Evolutionary conservation across 2,329 filamentous ascomycete species (phyloP).

Genomic region (Trichoderma sp.): DNA sequence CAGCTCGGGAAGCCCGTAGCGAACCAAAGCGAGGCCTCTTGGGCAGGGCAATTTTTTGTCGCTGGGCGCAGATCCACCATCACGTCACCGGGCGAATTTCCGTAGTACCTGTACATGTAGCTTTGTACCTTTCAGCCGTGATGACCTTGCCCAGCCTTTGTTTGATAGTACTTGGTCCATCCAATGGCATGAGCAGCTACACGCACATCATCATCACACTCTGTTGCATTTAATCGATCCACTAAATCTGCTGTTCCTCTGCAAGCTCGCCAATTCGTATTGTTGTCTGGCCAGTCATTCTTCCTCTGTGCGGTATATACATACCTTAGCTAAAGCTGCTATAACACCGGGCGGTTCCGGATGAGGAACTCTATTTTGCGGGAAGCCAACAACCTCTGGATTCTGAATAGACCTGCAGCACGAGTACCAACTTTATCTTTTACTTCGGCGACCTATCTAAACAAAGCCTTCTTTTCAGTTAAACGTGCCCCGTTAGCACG

Average conservation of each 20-base stretch:
- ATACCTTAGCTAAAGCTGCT: neutral
- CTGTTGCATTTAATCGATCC: neutral
- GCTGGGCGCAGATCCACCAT: neutral
- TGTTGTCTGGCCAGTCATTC: neutral
- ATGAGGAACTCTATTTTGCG: neutral
- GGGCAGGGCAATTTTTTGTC: neutral
- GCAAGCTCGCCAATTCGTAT: neutral
- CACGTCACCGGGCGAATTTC: neutral
- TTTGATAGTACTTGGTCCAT: neutral
- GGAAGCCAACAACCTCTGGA: neutral
- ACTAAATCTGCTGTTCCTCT: neutral
- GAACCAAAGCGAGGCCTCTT: neutral
- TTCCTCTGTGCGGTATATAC: conserved; percentile 1
- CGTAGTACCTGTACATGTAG: neutral
- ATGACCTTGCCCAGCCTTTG: neutral
- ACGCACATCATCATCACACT: neutral
- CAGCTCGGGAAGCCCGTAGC: neutral
- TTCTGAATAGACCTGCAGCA: neutral
- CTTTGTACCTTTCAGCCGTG: neutral
- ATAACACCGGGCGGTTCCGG: neutral
- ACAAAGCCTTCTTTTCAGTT: neutral
- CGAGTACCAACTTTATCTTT: neutral
- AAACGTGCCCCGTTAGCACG: neutral
- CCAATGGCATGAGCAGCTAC: neutral
- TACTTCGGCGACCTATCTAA: neutral